Base-by-base conservation (phyloP, 1,284 basidiomycete genomes). In the Fistulinella cinereoalba region DNA sequence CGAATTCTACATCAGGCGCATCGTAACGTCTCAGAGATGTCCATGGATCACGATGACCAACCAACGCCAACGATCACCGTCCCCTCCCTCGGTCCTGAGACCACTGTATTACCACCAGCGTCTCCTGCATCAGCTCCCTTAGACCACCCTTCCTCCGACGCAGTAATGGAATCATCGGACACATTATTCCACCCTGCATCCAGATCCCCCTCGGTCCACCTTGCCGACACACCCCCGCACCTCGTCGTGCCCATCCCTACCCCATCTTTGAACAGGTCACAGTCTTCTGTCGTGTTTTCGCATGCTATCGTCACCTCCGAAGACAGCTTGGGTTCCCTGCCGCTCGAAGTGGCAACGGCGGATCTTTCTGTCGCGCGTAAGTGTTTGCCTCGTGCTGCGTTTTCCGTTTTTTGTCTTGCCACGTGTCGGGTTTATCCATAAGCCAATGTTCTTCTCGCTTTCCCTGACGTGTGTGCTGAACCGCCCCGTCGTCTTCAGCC, bases 341-440 rank as follows among this genome's bases (percentile, higher is more conserved):
- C 73, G 1, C 64, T 73, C 12, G 80, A 83, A 50, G 68, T 83
- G 21, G 72, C 74, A 22, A 63, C 68, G n/a, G 80, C 79, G 11
- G 81, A 83, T 53, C 72, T 85, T 33, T 76, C 71, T 23, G 71
- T 85, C 48, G 78, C 82, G 44, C 71, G 82, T 85, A 58, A 68
- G 83, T 79, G 32, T 37, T 23, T 37, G 5, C 27, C 11, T 23
- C 13, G 5, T 19, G 6, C 40, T 33, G 45, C 37, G 25, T 57
- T 23, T 31, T 16, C 15, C 25, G 27, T 13, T 29, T 36, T 27
- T 21, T 31, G 19, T 37, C 47, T 42, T 10, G 37, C 10, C 13
- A 36, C 25, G 24, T 28, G 32, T 18, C 12, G 36, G 24, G 9
- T 41, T 34, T 28, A n/a, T 28, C 23, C 21, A 2, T 38, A 27